A percentile compares a stretch with the other conserved stretches of the same genome.
These are phyloP conservation scores for Aspergillus affinis DNA, from an alignment of 495 filamentous ascomycete genomes.

Conservation along the genomic window DNA sequence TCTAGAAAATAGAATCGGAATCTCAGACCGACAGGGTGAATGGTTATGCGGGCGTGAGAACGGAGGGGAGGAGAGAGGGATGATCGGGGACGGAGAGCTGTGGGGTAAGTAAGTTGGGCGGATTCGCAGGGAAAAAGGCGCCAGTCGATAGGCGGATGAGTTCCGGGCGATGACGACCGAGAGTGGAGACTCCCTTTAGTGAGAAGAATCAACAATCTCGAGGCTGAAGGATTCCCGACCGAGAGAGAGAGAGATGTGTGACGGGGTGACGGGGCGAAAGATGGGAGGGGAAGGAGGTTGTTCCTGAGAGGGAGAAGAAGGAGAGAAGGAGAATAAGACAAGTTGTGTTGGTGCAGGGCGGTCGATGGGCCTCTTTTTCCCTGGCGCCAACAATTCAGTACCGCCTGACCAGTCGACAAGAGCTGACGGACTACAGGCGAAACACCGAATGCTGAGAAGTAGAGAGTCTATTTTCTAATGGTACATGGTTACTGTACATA, in stretches of 20 bases:
- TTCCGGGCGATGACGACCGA: background rate
- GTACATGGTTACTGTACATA: slow-evolving; percentile 8
- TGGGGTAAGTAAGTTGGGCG: slow-evolving; percentile 5
- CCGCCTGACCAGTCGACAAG: too few relatives aligned
- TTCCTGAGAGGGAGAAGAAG: slow-evolving; percentile 4
- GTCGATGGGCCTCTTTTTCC: background rate
- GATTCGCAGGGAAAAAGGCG: background rate
- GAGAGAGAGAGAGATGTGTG: slow-evolving; percentile 1
- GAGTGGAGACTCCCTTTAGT: background rate
- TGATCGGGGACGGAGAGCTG: slow-evolving; percentile 11
- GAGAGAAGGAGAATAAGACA: background rate
- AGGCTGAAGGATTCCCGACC: background rate
- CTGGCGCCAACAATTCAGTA: background rate
- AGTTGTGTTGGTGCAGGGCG: too few relatives aligned
- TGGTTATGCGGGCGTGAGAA: background rate
- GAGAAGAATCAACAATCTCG: background rate
- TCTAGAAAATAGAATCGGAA: background rate
- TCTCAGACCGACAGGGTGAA: background rate
- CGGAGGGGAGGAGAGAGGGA: background rate
- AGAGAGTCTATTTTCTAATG: slow-evolving; percentile 4
- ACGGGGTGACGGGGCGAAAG: slow-evolving; percentile 12
- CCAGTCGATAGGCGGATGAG: background rate
- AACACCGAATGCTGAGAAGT: background rate
- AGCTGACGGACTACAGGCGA: too few relatives aligned
- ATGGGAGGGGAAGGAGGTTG: slow-evolving; percentile 9